Evolutionary conservation across 345 rosid species (phyloP).

Genomic region (Lumnitzera littorea): DNA sequence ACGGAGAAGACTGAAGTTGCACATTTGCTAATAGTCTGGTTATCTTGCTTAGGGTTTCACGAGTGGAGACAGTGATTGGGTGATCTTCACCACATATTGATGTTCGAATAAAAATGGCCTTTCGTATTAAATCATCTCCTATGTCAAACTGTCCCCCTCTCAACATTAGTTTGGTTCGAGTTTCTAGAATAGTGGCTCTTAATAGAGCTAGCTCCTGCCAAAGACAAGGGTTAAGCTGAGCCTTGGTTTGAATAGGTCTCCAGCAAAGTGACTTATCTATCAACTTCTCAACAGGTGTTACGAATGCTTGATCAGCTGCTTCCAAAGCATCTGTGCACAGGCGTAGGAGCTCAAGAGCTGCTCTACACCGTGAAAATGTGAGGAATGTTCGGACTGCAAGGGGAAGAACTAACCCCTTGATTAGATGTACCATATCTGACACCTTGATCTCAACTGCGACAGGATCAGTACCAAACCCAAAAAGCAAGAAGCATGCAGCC

Average conservation of each 20-base stretch:
- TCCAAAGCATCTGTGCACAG: conserved; percentile 84
- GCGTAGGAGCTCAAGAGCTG: conserved; percentile 77
- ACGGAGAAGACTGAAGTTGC: conserved; percentile 62
- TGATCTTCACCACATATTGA: conserved; percentile 88
- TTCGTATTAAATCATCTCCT: conserved; percentile 84
- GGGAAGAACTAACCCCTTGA: conserved; percentile 65
- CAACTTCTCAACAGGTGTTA: conserved; percentile 83
- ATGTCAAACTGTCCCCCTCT: conserved; percentile 76
- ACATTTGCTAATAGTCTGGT: conserved; percentile 70
- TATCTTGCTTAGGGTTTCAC: conserved; percentile 76
- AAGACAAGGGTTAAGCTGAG: conserved; percentile 77
- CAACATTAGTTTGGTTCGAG: conserved; percentile 83
- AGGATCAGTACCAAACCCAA: conserved; percentile 70
- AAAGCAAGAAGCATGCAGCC: conserved; percentile 72
- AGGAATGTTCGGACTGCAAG: conserved; percentile 68
- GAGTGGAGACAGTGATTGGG: conserved; percentile 70
- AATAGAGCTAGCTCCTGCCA: conserved; percentile 91
- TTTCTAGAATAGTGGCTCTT: conserved; percentile 87
- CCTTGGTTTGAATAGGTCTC: conserved; percentile 79
- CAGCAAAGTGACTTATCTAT: conserved; percentile 81
- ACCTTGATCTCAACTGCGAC: conserved; percentile 59
- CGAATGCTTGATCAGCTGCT: conserved; percentile 75
- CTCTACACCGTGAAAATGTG: conserved; percentile 71
- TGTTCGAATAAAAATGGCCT: conserved; percentile 77
- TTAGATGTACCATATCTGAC: conserved; percentile 46